Percentiles rank a stretch among this genome's conserved stretches.
phyloP scores from a whole-genome alignment of 768 basidiomycete genomes.

The Podaxis mareebaensis region DNA sequence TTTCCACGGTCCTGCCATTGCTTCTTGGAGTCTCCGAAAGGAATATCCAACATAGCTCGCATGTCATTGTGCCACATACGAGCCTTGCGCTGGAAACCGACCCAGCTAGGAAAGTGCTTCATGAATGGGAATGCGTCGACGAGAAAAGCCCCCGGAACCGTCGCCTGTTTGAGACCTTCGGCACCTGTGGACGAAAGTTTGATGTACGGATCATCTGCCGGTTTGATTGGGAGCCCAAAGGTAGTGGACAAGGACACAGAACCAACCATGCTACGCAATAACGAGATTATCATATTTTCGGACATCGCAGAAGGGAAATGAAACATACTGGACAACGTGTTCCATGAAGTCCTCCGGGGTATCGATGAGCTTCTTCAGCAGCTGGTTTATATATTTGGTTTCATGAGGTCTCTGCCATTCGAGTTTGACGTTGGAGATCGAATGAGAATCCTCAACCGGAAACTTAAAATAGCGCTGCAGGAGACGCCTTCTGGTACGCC shows the following conservation, averaged over 20 bases:
- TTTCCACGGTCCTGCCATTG: slow-evolving; percentile 26
- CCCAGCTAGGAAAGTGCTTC: slow-evolving; percentile 53
- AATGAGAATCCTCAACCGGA: slow-evolving; percentile 16
- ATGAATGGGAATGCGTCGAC: slow-evolving; percentile 46
- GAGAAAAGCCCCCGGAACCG: slow-evolving; percentile 48
- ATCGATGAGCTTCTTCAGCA: slow-evolving; percentile 30
- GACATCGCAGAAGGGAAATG: background rate
- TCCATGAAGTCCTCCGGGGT: slow-evolving; percentile 35
- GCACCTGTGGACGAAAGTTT: slow-evolving; percentile 51
- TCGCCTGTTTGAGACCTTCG: slow-evolving; percentile 51
- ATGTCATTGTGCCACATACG: slow-evolving; percentile 39
- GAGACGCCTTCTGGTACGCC: slow-evolving; percentile 23
- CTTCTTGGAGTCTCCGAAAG: slow-evolving; percentile 44
- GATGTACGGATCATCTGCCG: slow-evolving; percentile 47
- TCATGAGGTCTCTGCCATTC: slow-evolving; percentile 28
- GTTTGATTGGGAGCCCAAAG: slow-evolving; percentile 11
- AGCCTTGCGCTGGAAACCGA: slow-evolving; percentile 50
- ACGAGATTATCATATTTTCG: slow-evolving; percentile 10
- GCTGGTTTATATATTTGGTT: slow-evolving; percentile 27
- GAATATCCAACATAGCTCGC: slow-evolving; percentile 39
- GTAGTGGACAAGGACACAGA: slow-evolving; percentile 17
- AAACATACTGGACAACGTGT: slow-evolving; percentile 18
- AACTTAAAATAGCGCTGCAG: slow-evolving; percentile 40
- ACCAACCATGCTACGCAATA: slow-evolving; percentile 17
- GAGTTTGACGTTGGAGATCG: slow-evolving; percentile 21